phyloP scores from a whole-genome alignment of 345 rosid genomes.

The Erucastrum elatum region DNA sequence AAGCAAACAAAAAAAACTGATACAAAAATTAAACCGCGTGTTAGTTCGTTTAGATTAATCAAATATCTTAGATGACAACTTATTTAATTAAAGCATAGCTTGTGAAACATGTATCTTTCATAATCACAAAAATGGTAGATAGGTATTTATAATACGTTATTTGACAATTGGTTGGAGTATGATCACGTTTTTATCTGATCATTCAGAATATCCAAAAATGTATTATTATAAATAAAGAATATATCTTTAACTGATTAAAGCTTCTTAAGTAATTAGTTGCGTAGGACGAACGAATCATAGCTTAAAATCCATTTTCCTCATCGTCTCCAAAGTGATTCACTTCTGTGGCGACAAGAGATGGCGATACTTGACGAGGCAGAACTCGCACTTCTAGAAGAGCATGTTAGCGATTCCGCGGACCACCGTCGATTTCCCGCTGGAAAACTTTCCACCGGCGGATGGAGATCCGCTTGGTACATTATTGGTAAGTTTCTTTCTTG shows the following conservation, averaged over 20 bases:
- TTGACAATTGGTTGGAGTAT: neutral
- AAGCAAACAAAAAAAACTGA: neutral
- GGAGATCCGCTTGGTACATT: conserved; percentile 37
- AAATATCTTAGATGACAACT: neutral
- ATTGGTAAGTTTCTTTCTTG: conserved; percentile 16
- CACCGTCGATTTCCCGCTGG: conserved; percentile 30
- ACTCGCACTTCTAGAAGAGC: conserved; percentile 17
- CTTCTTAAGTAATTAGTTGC: neutral
- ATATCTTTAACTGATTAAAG: neutral
- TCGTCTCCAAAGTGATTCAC: neutral
- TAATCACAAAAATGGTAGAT: neutral
- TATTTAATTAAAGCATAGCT: neutral
- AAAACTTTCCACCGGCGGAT: conserved; percentile 33
- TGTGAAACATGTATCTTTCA: neutral
- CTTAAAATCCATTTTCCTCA: neutral
- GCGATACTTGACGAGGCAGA: conserved; percentile 2
- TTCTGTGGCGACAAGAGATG: conserved; percentile 4
- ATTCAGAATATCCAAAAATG: neutral
- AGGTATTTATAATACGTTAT: neutral
- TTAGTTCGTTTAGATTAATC: neutral
- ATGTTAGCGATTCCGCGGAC: conserved; percentile 25
- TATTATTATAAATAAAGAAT: neutral
- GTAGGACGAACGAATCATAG: neutral
- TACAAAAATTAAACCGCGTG: neutral
- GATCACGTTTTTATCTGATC: neutral